Evolutionary conservation across 805 yeast species (phyloP), one percentile per base, ranked within the genome.

Genomic region (Yarrowia bubula): DNA sequence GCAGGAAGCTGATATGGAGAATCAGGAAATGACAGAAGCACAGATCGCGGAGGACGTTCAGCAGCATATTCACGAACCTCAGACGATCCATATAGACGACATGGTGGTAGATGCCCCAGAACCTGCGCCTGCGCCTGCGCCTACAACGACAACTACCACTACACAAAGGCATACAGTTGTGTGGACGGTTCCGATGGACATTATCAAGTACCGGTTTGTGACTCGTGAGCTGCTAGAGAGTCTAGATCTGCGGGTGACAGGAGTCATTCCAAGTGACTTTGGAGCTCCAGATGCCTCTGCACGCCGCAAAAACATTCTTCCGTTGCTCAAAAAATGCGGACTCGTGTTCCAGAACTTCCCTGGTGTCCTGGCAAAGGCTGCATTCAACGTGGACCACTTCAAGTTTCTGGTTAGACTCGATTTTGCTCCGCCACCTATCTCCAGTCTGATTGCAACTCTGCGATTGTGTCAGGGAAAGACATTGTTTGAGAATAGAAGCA

Each of bases 51-150:
- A 41, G 31, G 61, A 55, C 15, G 41, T 55, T 18, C 11, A 39
- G 7, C n/a, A 55, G 17, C 46, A 55, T 32, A 41, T 55, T 6
- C 61, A 55, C 17, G 47, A 55, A 11, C 46, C 61, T 7, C 61
- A 41, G 13, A 41, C 61, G 4, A 39, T 55, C 14, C 61, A 58
- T 37, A 58, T 58, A 6, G 64, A 58, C 22, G 51, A 58, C 6
- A 58, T 43, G 64, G 50, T 35, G 8, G 51, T 43, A 4, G 51
- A 57, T n/a, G 11, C 48, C 6, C 41, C 31, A 17, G 31, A 47
- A 9, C 38, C 38, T n/a, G 28, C 9, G 1, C 17, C 32, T 4
- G 44, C n/a, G n/a, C n/a, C n/a, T 22, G 28, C 28, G 3, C 28
- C 28, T 22, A 22, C 28, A 22, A 22, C 28, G 3, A 22, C 28